Conservation (phyloP, 2,329 filamentous ascomycete species). For the Ustulina deusta region DNA sequence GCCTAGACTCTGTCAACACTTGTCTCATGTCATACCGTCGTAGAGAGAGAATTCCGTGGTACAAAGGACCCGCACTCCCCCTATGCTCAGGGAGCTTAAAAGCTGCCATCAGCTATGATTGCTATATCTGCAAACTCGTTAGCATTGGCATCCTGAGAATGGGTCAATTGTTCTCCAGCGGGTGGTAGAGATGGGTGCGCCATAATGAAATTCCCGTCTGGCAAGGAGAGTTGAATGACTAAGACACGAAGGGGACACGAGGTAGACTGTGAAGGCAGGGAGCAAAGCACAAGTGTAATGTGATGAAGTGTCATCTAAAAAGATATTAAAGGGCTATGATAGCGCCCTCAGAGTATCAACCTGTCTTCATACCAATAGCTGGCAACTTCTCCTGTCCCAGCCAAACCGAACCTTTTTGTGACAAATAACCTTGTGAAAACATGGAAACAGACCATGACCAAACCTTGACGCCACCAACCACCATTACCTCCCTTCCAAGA, state of each 20-base stretch:
- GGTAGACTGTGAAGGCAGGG: slow-evolving; percentile 21
- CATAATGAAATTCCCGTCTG: not conserved
- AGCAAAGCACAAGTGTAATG: slow-evolving; percentile 32
- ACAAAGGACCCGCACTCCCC: too few relatives aligned
- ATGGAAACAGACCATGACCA: slow-evolving; percentile 41
- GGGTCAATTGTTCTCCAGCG: not conserved
- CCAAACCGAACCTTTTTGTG: slow-evolving; percentile 42
- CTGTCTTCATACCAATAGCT: slow-evolving; percentile 39
- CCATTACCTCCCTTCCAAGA: slow-evolving; percentile 42
- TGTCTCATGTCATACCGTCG: not conserved
- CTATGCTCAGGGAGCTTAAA: not conserved
- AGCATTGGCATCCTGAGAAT: slow-evolving; percentile 11
- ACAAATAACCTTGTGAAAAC: slow-evolving; percentile 36
- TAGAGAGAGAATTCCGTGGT: not conserved
- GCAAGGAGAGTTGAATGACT: not conserved
- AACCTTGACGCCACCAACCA: slow-evolving; percentile 47
- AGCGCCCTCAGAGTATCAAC: slow-evolving; percentile 37
- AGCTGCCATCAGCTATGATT: not conserved
- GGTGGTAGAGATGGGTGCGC: slow-evolving; percentile 2
- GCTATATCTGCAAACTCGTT: slow-evolving; percentile 21
- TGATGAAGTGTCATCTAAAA: slow-evolving; percentile 38
- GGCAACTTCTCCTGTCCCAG: slow-evolving; percentile 37
- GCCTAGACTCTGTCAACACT: not conserved
- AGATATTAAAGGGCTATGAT: slow-evolving; percentile 42
- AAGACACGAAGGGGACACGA: slow-evolving; percentile 28